Evolutionary conservation across 345 rosid genomes (phyloP), one percentile per base, ranked within the genome.

Genomic region (Anastatica hierochuntica): DNA sequence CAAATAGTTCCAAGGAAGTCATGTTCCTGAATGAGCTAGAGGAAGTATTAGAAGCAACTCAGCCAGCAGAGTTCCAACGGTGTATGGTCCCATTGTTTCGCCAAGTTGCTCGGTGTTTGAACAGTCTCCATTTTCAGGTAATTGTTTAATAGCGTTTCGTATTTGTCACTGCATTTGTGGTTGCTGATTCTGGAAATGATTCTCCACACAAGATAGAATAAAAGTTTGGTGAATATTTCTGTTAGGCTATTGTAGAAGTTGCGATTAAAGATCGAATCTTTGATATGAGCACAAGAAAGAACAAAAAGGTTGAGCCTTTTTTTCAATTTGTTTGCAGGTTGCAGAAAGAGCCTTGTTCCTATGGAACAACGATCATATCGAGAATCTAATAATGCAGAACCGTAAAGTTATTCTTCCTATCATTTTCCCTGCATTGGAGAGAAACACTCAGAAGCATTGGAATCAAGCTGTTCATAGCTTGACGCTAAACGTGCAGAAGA

Each of bases 1-100:
- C 92, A 31, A 90, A 83, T 64, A 85, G 95, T 64, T 79, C 95
- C n/a, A 89, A 90, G 81, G 97, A 85, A 72, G 90, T 85, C 60
- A 78, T 90, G 90, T 90, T 85, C 68, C 70, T 90, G 5, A 79
- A 78, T 46, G 97, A 85, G 71, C 63, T 90, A 69, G 97, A 90
- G 73, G 97, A 89, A 63, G 76, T 85, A 46, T 60, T 90, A 26
- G 95, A 90, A 73, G 90, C 82, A 6, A 85, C 95, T 43, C 94
- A 81, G 53, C 77, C 81, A 44, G 60, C 84, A 1, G 97, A 89
- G 40, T 89, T 89, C 47, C 90, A 83, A 63, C 69, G 82, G 42
- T 85, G 95, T 58, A 83, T 85, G 94, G 85, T 89, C 35, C 90
- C 95, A 4, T 72, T 85, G 63, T 90, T 83, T 75, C 81, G 58